Conservation (phyloP, 805 yeast genomes). For the Candida loeiensis region DNA sequence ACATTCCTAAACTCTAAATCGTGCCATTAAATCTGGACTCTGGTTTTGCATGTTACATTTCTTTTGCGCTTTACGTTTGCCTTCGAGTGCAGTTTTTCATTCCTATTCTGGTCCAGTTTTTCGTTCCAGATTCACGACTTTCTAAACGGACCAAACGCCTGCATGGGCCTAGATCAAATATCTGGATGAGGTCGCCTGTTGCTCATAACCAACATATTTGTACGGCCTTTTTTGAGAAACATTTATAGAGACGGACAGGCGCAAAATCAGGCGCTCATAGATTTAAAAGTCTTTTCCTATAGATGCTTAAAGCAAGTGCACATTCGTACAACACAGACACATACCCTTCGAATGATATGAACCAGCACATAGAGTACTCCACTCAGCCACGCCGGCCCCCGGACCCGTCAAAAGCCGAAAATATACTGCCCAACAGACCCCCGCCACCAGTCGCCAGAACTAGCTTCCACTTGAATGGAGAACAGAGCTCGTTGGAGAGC, state of each 20-base stretch:
- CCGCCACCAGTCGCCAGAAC: neutral
- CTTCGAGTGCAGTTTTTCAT: no score
- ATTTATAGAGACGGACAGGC: neutral
- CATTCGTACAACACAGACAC: neutral
- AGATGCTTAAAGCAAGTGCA: slow-evolving; percentile 1
- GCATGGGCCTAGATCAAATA: slow-evolving; percentile 1
- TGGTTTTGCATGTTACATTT: no score
- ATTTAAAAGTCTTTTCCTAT: no score
- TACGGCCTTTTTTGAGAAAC: neutral
- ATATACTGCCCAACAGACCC: neutral
- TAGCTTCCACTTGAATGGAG: slow-evolving; percentile 2
- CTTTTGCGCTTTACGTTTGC: no score
- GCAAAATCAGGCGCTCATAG: no score
- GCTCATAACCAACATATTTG: neutral
- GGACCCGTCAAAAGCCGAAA: neutral
- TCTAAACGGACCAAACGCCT: neutral
- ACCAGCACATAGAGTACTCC: slow-evolving; percentile 1
- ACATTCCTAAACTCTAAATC: no score
- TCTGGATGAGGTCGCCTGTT: neutral
- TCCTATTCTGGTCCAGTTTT: neutral
- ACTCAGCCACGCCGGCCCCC: slow-evolving; percentile 2
- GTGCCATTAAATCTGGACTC: no score
- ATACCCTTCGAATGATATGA: slow-evolving; percentile 3
- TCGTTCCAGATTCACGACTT: neutral
- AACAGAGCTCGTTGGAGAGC: neutral